These are phyloP conservation scores for Calocera cornea DNA, from an alignment of 768 basidiomycete genomes.

Conservation along the genomic window DNA sequence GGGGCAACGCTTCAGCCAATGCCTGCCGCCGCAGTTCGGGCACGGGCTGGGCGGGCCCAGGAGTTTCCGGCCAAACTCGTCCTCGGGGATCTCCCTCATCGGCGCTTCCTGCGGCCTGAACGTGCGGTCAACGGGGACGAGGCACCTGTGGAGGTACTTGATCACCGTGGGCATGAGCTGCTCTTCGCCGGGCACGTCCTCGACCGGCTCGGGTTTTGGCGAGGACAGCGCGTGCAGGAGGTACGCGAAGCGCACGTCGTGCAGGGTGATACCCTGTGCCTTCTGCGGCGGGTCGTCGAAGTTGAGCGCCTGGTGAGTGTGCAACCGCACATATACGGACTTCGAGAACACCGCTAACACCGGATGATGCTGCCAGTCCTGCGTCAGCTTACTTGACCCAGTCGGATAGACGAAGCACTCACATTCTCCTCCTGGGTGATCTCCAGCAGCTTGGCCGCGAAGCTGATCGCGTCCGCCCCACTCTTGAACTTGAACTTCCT, in stretches of 20 bases:
- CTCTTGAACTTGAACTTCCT: not conserved
- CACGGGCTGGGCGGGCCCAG: not conserved
- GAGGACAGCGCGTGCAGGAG: not conserved
- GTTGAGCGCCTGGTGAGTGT: not conserved
- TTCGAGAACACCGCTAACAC: not conserved
- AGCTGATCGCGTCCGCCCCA: not conserved
- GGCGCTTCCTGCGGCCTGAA: not conserved
- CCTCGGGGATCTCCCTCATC: not conserved
- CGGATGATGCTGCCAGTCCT: slow-evolving; percentile 4
- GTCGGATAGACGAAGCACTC: not conserved
- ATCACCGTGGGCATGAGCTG: not conserved
- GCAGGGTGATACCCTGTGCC: not conserved
- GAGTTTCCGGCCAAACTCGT: not conserved
- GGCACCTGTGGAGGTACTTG: not conserved
- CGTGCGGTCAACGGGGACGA: not conserved
- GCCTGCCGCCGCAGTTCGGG: not conserved
- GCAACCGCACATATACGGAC: not conserved
- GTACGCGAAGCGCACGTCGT: not conserved
- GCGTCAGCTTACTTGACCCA: not conserved
- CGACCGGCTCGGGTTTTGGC: not conserved
- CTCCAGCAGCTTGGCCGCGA: not conserved
- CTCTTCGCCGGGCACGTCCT: not conserved
- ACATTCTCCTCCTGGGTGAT: not conserved
- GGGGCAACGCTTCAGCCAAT: not conserved
- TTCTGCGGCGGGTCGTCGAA: not conserved